These are phyloP conservation scores for Daphne laureola DNA, from an alignment of 441 rosid species.

Conservation along the genomic window DNA sequence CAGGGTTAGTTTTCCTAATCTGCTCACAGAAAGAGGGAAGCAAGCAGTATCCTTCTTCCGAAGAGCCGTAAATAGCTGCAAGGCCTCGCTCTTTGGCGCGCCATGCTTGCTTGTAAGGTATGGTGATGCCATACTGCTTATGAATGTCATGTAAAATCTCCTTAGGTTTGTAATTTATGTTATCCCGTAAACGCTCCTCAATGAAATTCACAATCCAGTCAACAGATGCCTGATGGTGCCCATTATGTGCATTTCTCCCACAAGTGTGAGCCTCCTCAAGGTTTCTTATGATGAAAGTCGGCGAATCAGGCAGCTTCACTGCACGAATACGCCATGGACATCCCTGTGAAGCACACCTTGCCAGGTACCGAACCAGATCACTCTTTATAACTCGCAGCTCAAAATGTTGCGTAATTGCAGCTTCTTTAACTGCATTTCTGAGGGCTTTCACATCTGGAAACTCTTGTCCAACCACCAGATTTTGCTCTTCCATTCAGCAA, in stretches of 20 bases:
- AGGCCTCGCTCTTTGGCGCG: conserved; percentile 61
- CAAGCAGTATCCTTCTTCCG: conserved; percentile 51
- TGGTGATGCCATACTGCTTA: conserved; percentile 39
- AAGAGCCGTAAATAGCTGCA: conserved; percentile 54
- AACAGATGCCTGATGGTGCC: conserved; percentile 64
- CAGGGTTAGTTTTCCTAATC: conserved; percentile 40
- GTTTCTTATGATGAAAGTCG: conserved; percentile 46
- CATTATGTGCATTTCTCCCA: conserved; percentile 44
- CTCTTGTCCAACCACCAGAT: conserved; percentile 45
- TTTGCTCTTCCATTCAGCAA: conserved; percentile 28
- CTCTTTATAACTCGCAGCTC: conserved; percentile 52
- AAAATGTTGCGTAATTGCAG: conserved; percentile 54
- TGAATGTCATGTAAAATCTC: conserved; percentile 49
- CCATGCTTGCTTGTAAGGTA: conserved; percentile 66
- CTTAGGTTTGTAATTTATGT: conserved; percentile 51
- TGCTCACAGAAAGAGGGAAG: conserved; percentile 47
- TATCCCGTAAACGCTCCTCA: conserved; percentile 37
- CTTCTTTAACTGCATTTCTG: conserved; percentile 49
- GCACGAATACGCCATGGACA: conserved; percentile 58
- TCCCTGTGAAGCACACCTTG: conserved; percentile 54
- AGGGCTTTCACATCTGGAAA: conserved; percentile 55
- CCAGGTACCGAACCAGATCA: conserved; percentile 45
- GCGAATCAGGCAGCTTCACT: conserved; percentile 40
- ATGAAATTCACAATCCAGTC: conserved; percentile 59
- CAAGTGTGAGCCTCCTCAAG: conserved; percentile 49